Conservation (phyloP, 306 rosid genomes). For the Castanea crenata region DNA sequence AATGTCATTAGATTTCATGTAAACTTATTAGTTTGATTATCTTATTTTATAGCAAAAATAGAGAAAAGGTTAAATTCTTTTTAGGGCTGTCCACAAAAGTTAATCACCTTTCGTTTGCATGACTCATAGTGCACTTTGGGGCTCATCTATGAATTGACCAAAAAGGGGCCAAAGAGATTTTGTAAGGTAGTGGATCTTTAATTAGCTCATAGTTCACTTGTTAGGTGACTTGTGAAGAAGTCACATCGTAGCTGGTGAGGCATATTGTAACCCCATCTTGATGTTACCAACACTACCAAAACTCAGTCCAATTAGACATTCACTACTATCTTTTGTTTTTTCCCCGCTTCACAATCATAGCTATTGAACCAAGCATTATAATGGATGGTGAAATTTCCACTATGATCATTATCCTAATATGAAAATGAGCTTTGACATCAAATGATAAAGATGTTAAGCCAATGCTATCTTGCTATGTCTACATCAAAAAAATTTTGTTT, state of each 20-base stretch:
- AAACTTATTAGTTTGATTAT: neutral
- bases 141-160: neutral
- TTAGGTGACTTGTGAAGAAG: slow-evolving; percentile 5
- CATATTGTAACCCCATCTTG: slow-evolving; percentile 17
- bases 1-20: too few relatives aligned
- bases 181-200: neutral
- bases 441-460: neutral
- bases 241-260: slow-evolving; percentile 26
- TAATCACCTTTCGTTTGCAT: neutral
- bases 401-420: neutral
- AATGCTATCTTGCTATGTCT: neutral
- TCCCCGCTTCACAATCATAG: too few relatives aligned
- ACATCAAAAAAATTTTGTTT: neutral
- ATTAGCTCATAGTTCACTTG: neutral
- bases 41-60: neutral
- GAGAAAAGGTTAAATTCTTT: neutral
- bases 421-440: neutral
- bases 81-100: neutral
- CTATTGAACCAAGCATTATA: neutral
- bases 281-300: slow-evolving; percentile 1
- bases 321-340: too few relatives aligned
- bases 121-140: neutral
- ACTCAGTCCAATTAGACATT: slow-evolving; percentile 1
- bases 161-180: neutral
- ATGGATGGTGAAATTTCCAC: neutral